phyloP scores from a whole-genome alignment of 75 land plant species.

The Sequoia sempervirens region DNA sequence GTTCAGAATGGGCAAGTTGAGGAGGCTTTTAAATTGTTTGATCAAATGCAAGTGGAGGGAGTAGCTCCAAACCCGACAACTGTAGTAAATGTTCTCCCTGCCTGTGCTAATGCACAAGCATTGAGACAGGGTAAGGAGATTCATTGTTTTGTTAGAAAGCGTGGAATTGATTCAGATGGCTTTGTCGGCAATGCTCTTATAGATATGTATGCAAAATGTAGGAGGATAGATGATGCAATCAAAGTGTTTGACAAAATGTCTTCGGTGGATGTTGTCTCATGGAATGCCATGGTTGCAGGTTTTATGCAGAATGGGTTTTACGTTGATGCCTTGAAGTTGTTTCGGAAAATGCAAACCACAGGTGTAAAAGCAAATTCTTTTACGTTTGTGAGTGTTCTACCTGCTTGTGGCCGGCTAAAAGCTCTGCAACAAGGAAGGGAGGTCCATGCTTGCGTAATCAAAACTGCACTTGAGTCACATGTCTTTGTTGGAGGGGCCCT shows the following conservation, averaged over 20 bases:
- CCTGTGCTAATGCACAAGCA: constrained; percentile 17
- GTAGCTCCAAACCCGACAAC: constrained; percentile 15
- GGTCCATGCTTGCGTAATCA: constrained; percentile 26
- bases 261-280: constrained; percentile 25
- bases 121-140: constrained; percentile 16
- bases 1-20: constrained; percentile 10
- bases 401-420: constrained; percentile 26
- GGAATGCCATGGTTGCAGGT: constrained; percentile 37
- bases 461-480: constrained; percentile 13
- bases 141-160: constrained; percentile 31
- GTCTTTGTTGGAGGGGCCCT: constrained; percentile 13
- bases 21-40: constrained; percentile 10
- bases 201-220: constrained; percentile 73
- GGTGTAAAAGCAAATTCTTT: constrained; percentile 17
- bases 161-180: constrained; percentile 22
- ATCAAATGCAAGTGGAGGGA: constrained; percentile 18
- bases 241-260: constrained; percentile 20
- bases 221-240: constrained; percentile 40
- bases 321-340: constrained; percentile 22
- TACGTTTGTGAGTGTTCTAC: constrained; percentile 26
- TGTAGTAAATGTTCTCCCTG: constrained; percentile 16
- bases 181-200: constrained; percentile 37
- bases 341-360: constrained; percentile 14
- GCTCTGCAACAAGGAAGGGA: constrained; percentile 21
- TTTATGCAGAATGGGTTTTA: constrained; percentile 14